Evolutionary conservation across 1,284 basidiomycete species (phyloP), one percentile per base, ranked within the genome.

Genomic region (Ustilago esculenta): DNA sequence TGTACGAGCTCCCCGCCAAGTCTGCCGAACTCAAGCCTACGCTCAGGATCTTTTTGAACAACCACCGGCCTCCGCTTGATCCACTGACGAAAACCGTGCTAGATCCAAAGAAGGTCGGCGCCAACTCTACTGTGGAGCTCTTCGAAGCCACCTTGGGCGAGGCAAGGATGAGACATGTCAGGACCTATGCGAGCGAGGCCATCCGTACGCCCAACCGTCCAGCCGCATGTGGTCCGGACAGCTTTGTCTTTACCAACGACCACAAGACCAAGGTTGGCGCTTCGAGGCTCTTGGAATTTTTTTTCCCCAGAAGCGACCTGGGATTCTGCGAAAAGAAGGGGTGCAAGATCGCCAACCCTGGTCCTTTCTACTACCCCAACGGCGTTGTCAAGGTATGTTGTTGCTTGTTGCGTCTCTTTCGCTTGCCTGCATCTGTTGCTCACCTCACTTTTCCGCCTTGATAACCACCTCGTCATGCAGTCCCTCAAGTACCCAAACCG

Each of bases 181-280:
- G 82, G 45, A 90, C 90, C 5, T 82, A 90, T 21, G 81, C 85
- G 23, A 84, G 88, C 75, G 84, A 86, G 2, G 56, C 64, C 5
- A 86, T 92, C 18, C 53, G 85, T 6, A 87, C 89, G 1, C 90
- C 90, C 0, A 91, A 91, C 75, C 88, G 90, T 70, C 68, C 91
- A 10, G 85, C 86, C 4, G 89, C 90, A 3, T 50, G 59, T 7
- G 73, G 72, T 18, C 66, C 73, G 17, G 75, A 79, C 58, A 67
- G 57, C 25, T 79, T 79, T 43, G 51, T 74, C 27, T 70, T 74
- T 34, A 75, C 70, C 36, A 79, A 79, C 43, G 76, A 79, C 41
- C 75, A 79, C 57, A 40, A 40, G 20, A 18, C 39, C 40, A 78
- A 78, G 43, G 43, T 40, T 4, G 74, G 74, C 1, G 46, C 32